Evolutionary conservation across 2,329 filamentous ascomycete genomes (phyloP), one percentile per base, ranked within the genome.

Genomic region (Epichloe bromicola): DNA sequence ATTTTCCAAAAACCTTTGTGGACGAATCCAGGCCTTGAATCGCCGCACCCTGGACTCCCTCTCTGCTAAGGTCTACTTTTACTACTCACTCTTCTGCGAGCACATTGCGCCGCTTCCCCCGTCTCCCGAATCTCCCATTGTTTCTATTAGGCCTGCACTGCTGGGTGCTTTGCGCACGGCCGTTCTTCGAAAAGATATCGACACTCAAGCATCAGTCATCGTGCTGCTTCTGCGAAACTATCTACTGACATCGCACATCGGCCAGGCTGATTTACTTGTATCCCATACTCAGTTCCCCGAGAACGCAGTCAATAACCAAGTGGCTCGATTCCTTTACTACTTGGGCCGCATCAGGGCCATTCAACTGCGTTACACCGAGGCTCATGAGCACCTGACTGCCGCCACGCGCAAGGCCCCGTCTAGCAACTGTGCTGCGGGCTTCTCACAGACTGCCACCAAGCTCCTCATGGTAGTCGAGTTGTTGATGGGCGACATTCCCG

Each of bases 401-500:
- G 93, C 93, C 43, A 96, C 90, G 33, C 86, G 93, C 61, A 98
- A 98, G 71, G 90, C 93, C 6, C 93, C 93, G 0, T 88, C 89
- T 20, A 93, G 86, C 65, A 80, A 83, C 57, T 90, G 88, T 58
- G 93, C 93, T 4, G 83, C 89, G 43, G 91, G 93, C 44, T 98
- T 98, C 69, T 90, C 94, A 58, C 93, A 96, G 69, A 90, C 89
- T 39, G 91, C 93, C 1, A 95, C 88, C 57, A 98, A 98, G 76
- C 79, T 97, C n/a, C 74, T 97, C 57, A 81, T 97, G 42, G 89
- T 98, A 19, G 93, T 98, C 12, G 91, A 98, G 74, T 75, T 98
- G 54, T 73, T 98, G 56, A 98, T 98, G 93, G 93, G 93, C 57
- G 93, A 98, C 64, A 98, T 98, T 58, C 93, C 93, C 33, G 91